Evolutionary conservation across 2,329 filamentous ascomycete genomes (phyloP), one percentile per base, ranked within the genome.

Genomic region (Kalaharituber pfeilii): DNA sequence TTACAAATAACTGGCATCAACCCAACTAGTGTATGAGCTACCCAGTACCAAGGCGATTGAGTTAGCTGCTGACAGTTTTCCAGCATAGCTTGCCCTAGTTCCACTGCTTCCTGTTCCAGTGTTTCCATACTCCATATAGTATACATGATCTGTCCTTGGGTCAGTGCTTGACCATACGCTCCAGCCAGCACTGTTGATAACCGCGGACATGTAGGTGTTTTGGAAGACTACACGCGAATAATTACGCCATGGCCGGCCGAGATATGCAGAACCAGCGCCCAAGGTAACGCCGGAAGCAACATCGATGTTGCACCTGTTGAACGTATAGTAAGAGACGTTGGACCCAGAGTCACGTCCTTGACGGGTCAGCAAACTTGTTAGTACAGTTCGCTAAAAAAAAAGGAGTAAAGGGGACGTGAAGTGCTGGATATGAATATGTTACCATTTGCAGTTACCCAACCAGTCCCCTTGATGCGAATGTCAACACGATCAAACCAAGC

Each of bases 141-240:
- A 65, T 1, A 81, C 74, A 44, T 75, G 67, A 29, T 68, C 69
- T 1, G 75, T 78, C 30, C 71, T 69, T n/a, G 69, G 63, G 44
- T 73, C 68, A 2, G 68, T 69, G 1, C 60, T 67, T 55, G 71
- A 72, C 79, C 79, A 82, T 26, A 69, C 63, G 1, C 61, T 65
- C 79, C 80, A 82, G 0, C 79, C 80, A 0, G 73, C 72, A 1
- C 69, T 56, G 61, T 81, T 80, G 62, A 83, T 72, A 20, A 81
- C 75, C 24, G 68, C 66, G 7, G 69, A 70, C 66, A 83, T 68
- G 28, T 63, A 63, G 0, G 74, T 75, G 51, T 70, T 67, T 65
- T 77, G 75, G 64, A 76, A 71, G 9, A 71, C 68, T 15, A 77
- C 74, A n/a, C 59, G 50, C 5, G 57, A 51, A 56, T 72, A 76